phyloP scores from a whole-genome alignment of 2,329 filamentous ascomycete species.

The Leptoxyphium fumago region DNA sequence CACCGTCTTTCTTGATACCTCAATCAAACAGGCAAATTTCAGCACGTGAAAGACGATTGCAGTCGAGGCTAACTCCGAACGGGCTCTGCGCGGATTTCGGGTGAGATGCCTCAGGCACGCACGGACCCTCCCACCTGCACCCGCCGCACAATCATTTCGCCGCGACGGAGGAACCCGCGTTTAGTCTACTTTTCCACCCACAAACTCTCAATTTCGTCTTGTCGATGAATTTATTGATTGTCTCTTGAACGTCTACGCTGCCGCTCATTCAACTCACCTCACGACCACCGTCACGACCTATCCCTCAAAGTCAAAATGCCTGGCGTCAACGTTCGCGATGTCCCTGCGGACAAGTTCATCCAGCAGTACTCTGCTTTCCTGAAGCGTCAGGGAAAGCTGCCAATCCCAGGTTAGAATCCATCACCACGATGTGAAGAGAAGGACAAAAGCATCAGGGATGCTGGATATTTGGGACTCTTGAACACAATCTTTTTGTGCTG shows the following conservation, averaged over 20 bases:
- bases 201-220: background rate
- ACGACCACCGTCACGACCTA: conserved; percentile 3
- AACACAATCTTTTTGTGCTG: background rate
- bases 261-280: background rate
- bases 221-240: background rate
- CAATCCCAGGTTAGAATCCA: conserved; percentile 60
- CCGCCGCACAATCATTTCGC: background rate
- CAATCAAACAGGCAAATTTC: no score
- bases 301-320: conserved; percentile 54
- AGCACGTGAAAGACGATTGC: no score
- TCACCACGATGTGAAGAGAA: background rate
- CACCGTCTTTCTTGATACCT: no score
- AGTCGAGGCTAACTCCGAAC: no score
- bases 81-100: no score
- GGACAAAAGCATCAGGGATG: background rate
- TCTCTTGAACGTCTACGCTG: background rate
- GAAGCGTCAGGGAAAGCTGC: conserved; percentile 88
- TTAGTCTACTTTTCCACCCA: background rate
- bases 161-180: background rate
- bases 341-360: conserved; percentile 86
- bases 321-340: conserved; percentile 71
- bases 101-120: no score
- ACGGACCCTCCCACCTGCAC: no score
- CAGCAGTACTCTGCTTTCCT: conserved; percentile 72
- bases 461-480: background rate